A percentile compares a stretch with the other conserved stretches of the same genome.
Conservation (phyloP, 257 asterid species). For the Solanum paucissectum region DNA sequence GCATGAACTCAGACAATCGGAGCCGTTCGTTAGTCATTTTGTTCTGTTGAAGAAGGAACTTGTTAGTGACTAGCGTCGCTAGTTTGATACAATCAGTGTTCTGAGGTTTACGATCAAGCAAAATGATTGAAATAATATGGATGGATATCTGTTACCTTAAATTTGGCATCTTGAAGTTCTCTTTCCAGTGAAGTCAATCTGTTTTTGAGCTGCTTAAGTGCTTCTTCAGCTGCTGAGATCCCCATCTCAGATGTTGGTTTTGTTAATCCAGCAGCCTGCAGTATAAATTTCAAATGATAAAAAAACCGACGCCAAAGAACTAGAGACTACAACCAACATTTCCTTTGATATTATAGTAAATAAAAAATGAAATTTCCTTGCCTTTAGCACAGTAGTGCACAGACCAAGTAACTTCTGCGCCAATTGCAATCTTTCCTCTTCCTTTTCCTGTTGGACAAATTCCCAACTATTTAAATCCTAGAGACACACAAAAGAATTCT, state of each 20-base stretch:
- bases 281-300: constrained; percentile 1
- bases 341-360: neutral
- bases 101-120: neutral
- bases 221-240: constrained; percentile 63
- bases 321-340: neutral
- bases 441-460: constrained; percentile 54
- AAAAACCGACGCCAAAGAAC: neutral
- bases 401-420: constrained; percentile 81
- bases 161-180: constrained; percentile 66
- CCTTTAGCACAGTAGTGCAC: constrained; percentile 74
- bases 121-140: neutral
- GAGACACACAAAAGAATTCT: neutral
- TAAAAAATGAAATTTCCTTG: constrained; percentile 7
- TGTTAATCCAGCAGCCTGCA: constrained; percentile 82
- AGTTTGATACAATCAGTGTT: neutral
- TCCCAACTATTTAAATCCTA: neutral
- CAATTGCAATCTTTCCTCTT: constrained; percentile 76
- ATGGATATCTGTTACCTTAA: constrained; percentile 39
- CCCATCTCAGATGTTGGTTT: constrained; percentile 46
- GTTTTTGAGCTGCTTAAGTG: constrained; percentile 57
- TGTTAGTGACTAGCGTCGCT: neutral
- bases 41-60: constrained; percentile 31
- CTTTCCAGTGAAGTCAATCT: constrained; percentile 49
- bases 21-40: constrained; percentile 59
- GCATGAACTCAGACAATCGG: constrained; percentile 55